Percentiles rank a stretch among this genome's conserved stretches.
These are phyloP conservation scores for Boletus huronensis DNA, from an alignment of 768 basidiomycete genomes.

Conservation along the genomic window DNA sequence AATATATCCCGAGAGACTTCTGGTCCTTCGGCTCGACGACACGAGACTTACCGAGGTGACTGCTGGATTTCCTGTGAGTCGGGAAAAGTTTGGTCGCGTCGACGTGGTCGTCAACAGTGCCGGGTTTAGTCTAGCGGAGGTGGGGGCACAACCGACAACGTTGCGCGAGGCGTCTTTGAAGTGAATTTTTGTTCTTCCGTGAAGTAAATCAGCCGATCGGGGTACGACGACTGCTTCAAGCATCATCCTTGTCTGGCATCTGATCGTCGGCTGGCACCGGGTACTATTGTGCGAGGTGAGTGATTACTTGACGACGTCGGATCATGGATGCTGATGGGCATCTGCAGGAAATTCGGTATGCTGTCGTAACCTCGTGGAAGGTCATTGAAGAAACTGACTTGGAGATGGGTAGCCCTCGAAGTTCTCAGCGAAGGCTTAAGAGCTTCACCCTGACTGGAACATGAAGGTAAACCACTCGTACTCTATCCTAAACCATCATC, in stretches of 20 bases:
- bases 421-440: conserved; percentile 14
- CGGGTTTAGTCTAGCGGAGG: conserved; percentile 27
- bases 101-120: conserved; percentile 34
- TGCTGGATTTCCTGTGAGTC: conserved; percentile 32
- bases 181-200: conserved; percentile 37
- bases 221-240: conserved; percentile 39
- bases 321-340: background rate
- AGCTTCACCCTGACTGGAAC: conserved; percentile 21
- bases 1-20: conserved; percentile 29
- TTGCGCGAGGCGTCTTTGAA: conserved; percentile 37
- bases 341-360: conserved; percentile 17
- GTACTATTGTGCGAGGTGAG: conserved; percentile 26
- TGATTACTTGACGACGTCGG: too few relatives aligned
- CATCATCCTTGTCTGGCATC: conserved; percentile 33
- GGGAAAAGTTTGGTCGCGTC: conserved; percentile 27
- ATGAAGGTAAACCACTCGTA: conserved; percentile 11
- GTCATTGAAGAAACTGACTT: background rate
- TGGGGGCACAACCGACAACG: conserved; percentile 35
- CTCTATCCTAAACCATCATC: background rate
- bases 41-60: conserved; percentile 29
- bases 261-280: conserved; percentile 4
- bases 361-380: background rate
- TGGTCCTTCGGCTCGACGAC: conserved; percentile 42
- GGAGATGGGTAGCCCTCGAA: conserved; percentile 9
- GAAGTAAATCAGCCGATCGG: conserved; percentile 32